Conservation (phyloP, 805 yeast genomes). For the Zygotorulaspora chibaensis region DNA sequence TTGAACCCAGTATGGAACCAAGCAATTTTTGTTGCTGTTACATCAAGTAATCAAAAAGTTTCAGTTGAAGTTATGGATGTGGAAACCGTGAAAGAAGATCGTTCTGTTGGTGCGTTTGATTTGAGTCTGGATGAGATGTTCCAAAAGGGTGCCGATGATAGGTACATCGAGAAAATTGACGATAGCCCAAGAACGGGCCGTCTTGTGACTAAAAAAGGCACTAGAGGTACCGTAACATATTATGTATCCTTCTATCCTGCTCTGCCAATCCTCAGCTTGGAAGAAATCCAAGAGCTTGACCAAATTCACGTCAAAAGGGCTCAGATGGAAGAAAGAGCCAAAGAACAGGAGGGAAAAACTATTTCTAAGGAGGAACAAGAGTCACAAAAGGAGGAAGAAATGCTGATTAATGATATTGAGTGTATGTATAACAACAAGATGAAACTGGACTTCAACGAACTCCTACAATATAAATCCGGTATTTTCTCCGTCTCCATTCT, state of each 20-base stretch:
- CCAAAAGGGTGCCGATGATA: slow-evolving; percentile 56
- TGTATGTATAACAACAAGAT: slow-evolving; percentile 41
- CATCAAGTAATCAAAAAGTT: slow-evolving; percentile 76
- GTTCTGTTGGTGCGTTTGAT: slow-evolving; percentile 81
- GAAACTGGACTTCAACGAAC: slow-evolving; percentile 54
- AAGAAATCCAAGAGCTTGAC: slow-evolving; percentile 59
- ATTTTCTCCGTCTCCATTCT: slow-evolving; percentile 64
- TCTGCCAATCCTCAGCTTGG: slow-evolving; percentile 70
- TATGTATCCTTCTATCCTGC: slow-evolving; percentile 79
- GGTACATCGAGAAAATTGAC: slow-evolving; percentile 54
- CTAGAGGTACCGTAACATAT: slow-evolving; percentile 76
- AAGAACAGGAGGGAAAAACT: slow-evolving; percentile 35
- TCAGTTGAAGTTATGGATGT: slow-evolving; percentile 91
- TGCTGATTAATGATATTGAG: slow-evolving; percentile 35
- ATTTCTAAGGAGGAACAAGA: slow-evolving; percentile 28
- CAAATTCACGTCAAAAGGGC: slow-evolving; percentile 39
- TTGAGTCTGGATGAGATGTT: slow-evolving; percentile 64
- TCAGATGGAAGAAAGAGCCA: slow-evolving; percentile 34
- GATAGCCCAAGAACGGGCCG: slow-evolving; percentile 54
- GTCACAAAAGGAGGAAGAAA: slow-evolving; percentile 29
- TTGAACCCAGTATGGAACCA: slow-evolving; percentile 84
- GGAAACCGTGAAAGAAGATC: slow-evolving; percentile 71
- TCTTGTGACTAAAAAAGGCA: slow-evolving; percentile 70
- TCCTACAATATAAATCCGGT: slow-evolving; percentile 64
- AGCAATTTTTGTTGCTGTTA: slow-evolving; percentile 72